Base-by-base conservation (phyloP, 192 early-diverging fungal species). In the Chytriomyces confervae region DNA sequence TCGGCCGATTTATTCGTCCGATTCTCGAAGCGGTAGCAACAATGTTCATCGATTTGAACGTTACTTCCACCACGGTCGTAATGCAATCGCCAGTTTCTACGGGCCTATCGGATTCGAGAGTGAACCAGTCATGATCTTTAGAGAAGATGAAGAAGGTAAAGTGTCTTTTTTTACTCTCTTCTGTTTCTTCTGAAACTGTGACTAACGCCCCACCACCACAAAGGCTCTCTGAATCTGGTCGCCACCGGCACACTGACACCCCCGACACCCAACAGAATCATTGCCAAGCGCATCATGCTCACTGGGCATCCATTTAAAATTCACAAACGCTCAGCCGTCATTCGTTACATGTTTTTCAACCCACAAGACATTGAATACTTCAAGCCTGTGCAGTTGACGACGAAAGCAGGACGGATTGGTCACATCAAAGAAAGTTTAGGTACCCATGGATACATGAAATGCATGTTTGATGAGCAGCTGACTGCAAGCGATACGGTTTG, bases 371-470 rank as follows among this genome's bases (percentile, higher is more conserved):
- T 98, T 62, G 84, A 88, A 75, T 99, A 95, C 91, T 99, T 98
- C 86, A 96, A 95, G 83, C 96, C 97, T 43, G 89, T 99, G 7
- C 96, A 98, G 82, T 82, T 99, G 60, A 83, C 87, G 45, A 97
- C 96, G 11, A 99, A 99, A 84, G 80, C 90, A 48, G 96, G 97
- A 43, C 92, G 95, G 64, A 89, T 85, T 23, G 97, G 97, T 13
- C 96, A 98, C 81, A 97, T 99, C 71, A 83, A 84, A 48, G 97
- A 98, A 77, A 93, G 93, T 61, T 82, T 99, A 45, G 97, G 97
- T 69, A 99, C 96, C 5, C 96, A 98, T 79, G 97, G 97, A 23
- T 96, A 98, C 83, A 96, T 95, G 94, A 96, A 96, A 85, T 94
- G 94, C 78, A 81, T 92, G 62, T 96, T 97, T 86, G 94, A 98